Evolutionary conservation across 1,284 basidiomycete genomes (phyloP).

Genomic region (Apiotrichum montevideense): DNA sequence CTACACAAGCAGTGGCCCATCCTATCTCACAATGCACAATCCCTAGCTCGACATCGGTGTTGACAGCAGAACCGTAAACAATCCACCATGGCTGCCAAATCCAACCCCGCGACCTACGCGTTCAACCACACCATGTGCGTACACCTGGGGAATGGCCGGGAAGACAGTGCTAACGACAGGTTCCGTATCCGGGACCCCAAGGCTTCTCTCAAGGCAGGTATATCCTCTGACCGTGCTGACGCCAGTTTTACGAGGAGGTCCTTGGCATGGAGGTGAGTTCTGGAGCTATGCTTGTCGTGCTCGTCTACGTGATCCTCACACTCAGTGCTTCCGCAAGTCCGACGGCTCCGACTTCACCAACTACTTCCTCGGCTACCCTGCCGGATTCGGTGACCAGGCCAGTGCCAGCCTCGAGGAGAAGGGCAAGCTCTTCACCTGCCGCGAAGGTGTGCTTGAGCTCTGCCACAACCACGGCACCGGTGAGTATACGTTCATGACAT

Average conservation of each 20-base stretch:
- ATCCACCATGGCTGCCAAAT: conserved; percentile 25
- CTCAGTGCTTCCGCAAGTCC: conserved; percentile 35
- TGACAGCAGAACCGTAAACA: neutral
- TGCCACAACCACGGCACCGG: conserved; percentile 86
- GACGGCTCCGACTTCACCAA: conserved; percentile 46
- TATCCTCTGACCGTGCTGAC: neutral
- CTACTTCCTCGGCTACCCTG: conserved; percentile 44
- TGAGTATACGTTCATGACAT: conserved; percentile 12
- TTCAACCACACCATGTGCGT: conserved; percentile 62
- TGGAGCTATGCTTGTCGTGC: neutral
- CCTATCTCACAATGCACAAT: too few relatives aligned
- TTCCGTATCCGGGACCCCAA: conserved; percentile 84
- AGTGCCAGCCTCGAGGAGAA: conserved; percentile 38
- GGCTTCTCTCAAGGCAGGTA: conserved; percentile 49
- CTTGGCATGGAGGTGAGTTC: conserved; percentile 70
- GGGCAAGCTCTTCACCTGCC: conserved; percentile 30
- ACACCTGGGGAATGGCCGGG: neutral
- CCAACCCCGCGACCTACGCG: conserved; percentile 49
- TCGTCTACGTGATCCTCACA: neutral
- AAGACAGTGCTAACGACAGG: conserved; percentile 56
- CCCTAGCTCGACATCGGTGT: too few relatives aligned
- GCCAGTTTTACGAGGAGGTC: conserved; percentile 63
- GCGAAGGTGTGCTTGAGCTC: conserved; percentile 64
- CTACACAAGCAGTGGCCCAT: too few relatives aligned
- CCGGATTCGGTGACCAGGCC: conserved; percentile 33